Evolutionary conservation across 495 filamentous ascomycete genomes (phyloP).

Genomic region (Hyphodiscus hymeniophilus): DNA sequence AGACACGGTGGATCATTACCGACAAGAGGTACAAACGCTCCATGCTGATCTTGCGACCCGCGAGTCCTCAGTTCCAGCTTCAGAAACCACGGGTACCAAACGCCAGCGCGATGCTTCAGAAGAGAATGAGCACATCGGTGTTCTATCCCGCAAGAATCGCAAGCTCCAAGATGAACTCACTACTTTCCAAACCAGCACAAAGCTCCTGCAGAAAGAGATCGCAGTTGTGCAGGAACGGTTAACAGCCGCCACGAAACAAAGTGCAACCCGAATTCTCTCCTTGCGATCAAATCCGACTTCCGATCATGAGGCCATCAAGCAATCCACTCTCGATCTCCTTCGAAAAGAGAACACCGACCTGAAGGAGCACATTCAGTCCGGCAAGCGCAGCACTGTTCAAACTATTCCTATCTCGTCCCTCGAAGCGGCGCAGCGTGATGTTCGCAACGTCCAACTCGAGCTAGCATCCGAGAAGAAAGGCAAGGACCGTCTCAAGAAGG

Average conservation of each 20-base stretch:
- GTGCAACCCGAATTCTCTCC: slow-evolving; percentile 77
- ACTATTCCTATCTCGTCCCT: slow-evolving; percentile 69
- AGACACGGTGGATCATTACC: slow-evolving; percentile 77
- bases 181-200: slow-evolving; percentile 54
- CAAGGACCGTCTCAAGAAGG: slow-evolving; percentile 75
- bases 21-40: slow-evolving; percentile 68
- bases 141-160: slow-evolving; percentile 75
- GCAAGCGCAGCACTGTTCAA: slow-evolving; percentile 22
- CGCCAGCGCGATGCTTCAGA: slow-evolving; percentile 43
- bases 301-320: slow-evolving; percentile 71
- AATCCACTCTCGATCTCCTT: slow-evolving; percentile 64
- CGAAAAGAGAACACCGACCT: slow-evolving; percentile 79
- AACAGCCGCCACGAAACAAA: slow-evolving; percentile 57
- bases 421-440: slow-evolving; percentile 60
- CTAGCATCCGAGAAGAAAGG: slow-evolving; percentile 82
- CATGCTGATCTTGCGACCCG: slow-evolving; percentile 61
- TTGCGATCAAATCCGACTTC: slow-evolving; percentile 86
- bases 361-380: slow-evolving; percentile 46
- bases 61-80: slow-evolving; percentile 32
- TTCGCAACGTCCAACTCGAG: slow-evolving; percentile 59
- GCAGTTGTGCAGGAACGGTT: slow-evolving; percentile 64
- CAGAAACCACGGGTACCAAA: slow-evolving; percentile 41
- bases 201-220: slow-evolving; percentile 66
- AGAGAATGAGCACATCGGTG: slow-evolving; percentile 70
- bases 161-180: slow-evolving; percentile 73